Conservation (phyloP, 2,329 filamentous ascomycete species). For the Drechmeria coniospora region DNA sequence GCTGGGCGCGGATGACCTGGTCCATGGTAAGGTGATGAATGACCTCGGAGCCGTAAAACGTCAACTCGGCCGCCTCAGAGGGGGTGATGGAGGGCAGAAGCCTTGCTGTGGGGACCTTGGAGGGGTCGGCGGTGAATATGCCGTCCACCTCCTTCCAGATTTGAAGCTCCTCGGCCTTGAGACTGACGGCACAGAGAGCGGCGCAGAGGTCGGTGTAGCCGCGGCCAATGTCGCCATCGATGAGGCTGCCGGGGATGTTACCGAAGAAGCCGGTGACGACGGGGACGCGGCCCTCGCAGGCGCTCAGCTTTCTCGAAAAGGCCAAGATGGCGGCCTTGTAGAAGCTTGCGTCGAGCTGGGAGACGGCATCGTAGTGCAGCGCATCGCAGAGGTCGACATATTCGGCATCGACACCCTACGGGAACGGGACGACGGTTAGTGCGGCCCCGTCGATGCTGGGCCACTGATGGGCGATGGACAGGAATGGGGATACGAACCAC, state of each 20-base stretch:
- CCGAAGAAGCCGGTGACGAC: slow-evolving; percentile 92
- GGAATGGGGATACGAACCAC: slow-evolving; percentile 25
- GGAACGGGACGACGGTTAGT: too few relatives aligned
- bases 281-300: slow-evolving; percentile 53
- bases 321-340: slow-evolving; percentile 49
- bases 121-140: slow-evolving; percentile 72
- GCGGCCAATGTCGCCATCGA: slow-evolving; percentile 77
- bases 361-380: slow-evolving; percentile 49
- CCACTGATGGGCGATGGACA: neutral
- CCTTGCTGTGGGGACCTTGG: slow-evolving; percentile 84
- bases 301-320: slow-evolving; percentile 47
- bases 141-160: slow-evolving; percentile 99
- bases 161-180: slow-evolving; percentile 79
- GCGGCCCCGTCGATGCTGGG: too few relatives aligned
- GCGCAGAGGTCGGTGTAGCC: slow-evolving; percentile 96
- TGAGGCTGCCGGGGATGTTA: slow-evolving; percentile 74
- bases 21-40: slow-evolving; percentile 99
- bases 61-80: slow-evolving; percentile 87
- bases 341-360: slow-evolving; percentile 49
- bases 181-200: slow-evolving; percentile 75
- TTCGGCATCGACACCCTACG: slow-evolving; percentile 61
- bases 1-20: slow-evolving; percentile 69
- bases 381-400: slow-evolving; percentile 82
- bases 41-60: slow-evolving; percentile 87
- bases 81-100: slow-evolving; percentile 83